phyloP scores from a whole-genome alignment of 805 yeast genomes.

The Zygotorulaspora chibaensis region DNA sequence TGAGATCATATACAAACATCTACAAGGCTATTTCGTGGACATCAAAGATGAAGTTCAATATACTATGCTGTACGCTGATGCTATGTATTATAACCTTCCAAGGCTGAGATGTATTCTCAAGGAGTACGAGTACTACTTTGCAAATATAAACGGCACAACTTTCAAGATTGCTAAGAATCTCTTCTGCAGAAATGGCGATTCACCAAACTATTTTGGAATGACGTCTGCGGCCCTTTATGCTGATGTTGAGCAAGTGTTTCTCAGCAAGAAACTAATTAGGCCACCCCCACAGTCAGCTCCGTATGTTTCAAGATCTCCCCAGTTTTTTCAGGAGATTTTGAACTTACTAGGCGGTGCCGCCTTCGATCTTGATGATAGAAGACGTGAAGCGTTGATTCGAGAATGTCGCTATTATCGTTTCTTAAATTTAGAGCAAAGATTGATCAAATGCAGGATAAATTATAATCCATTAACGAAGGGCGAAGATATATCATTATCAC shows the following conservation, averaged over 20 bases:
- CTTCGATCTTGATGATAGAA: constrained; percentile 48
- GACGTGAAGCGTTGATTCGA: constrained; percentile 51
- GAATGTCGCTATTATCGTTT: constrained; percentile 81
- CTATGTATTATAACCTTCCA: constrained; percentile 64
- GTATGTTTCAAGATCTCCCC: constrained; percentile 48
- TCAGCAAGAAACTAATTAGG: constrained; percentile 46
- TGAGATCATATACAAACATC: constrained; percentile 59
- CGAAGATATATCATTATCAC: constrained; percentile 55
- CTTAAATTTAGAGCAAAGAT: constrained; percentile 64
- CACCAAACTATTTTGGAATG: constrained; percentile 72
- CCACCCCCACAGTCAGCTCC: constrained; percentile 75
- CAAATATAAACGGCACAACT: constrained; percentile 53
- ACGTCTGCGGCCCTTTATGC: constrained; percentile 49
- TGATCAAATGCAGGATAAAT: constrained; percentile 49
- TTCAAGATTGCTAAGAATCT: constrained; percentile 58
- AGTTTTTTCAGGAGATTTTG: constrained; percentile 52
- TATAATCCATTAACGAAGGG: constrained; percentile 47
- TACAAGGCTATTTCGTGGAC: constrained; percentile 73
- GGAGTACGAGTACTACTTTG: constrained; percentile 51
- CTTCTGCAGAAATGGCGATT: constrained; percentile 58
- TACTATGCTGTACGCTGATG: constrained; percentile 62
- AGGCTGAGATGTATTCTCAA: constrained; percentile 47
- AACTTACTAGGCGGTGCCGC: constrained; percentile 52
- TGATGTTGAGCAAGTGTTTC: constrained; percentile 44
- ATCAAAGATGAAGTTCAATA: constrained; percentile 58